These are phyloP conservation scores for Ascochyta clinopodiicola DNA, from an alignment of 2,329 filamentous ascomycete genomes.

Conservation along the genomic window DNA sequence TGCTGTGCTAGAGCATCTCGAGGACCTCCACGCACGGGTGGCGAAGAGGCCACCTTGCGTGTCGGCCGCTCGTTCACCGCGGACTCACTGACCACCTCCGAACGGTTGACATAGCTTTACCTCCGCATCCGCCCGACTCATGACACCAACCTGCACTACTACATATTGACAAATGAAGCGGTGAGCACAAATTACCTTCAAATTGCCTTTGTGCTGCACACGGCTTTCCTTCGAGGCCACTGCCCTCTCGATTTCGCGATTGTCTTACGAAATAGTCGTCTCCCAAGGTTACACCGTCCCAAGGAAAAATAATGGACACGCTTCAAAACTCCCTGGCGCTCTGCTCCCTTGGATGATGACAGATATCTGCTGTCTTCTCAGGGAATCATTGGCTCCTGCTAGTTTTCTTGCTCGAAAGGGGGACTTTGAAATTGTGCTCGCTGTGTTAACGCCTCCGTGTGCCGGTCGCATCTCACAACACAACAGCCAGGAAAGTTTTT, in stretches of 20 bases:
- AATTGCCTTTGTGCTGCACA: not conserved
- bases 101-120: conserved; percentile 1
- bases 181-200: not conserved
- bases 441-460: not conserved
- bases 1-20: conserved; percentile 11
- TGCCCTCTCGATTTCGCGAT: not conserved
- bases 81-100: conserved; percentile 16
- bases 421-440: not conserved
- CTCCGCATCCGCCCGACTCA: conserved; percentile 6
- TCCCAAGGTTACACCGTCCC: conserved; percentile 19
- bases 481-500: not conserved
- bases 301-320: conserved; percentile 14
- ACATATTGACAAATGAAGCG: not conserved
- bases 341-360: conserved; percentile 9
- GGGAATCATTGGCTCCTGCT: not conserved
- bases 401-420: not conserved
- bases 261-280: conserved; percentile 10
- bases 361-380: not conserved
- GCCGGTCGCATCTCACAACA: not conserved
- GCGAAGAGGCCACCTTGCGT: conserved; percentile 30
- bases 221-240: not conserved
- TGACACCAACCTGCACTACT: not conserved
- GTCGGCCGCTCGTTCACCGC: conserved; percentile 21
- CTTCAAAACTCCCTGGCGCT: conserved; percentile 11
- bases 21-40: conserved; percentile 22